These are phyloP conservation scores for Pestalotiopsis sp. DNA, from an alignment of 2,329 filamentous ascomycete genomes.

Conservation along the genomic window DNA sequence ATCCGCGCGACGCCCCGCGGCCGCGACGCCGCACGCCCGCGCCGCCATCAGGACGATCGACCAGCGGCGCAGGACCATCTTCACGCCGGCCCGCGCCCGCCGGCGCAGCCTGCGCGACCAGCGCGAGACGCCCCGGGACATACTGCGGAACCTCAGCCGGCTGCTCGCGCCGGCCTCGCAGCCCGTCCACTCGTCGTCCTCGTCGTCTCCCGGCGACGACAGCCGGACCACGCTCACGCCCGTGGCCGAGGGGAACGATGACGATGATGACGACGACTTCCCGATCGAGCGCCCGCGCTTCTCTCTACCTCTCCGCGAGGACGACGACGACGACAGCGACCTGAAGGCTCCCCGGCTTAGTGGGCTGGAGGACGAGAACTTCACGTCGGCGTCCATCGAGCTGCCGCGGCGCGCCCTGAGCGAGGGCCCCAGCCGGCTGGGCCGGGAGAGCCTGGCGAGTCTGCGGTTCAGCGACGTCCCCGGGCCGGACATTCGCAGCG, in stretches of 20 bases:
- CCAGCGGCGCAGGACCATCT: slow-evolving; percentile 58
- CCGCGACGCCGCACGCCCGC: slow-evolving; percentile 62
- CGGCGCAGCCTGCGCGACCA: slow-evolving; percentile 61
- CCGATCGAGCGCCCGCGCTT: slow-evolving; percentile 54
- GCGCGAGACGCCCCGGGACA: slow-evolving; percentile 37
- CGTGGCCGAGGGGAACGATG: slow-evolving; percentile 45
- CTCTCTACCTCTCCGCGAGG: slow-evolving; percentile 56
- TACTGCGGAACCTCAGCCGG: slow-evolving; percentile 53
- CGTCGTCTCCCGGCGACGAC: slow-evolving; percentile 27
- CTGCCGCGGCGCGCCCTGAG: slow-evolving; percentile 54
- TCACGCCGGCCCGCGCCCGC: slow-evolving; percentile 61
- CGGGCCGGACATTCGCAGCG: slow-evolving; percentile 37
- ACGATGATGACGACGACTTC: slow-evolving; percentile 54
- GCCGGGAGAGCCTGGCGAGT: slow-evolving; percentile 51
- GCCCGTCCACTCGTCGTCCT: slow-evolving; percentile 48
- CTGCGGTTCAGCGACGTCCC: slow-evolving; percentile 54
- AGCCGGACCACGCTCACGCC: slow-evolving; percentile 27
- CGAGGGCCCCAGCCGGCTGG: slow-evolving; percentile 50
- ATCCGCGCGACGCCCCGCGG: slow-evolving; percentile 45
- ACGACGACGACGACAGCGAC: slow-evolving; percentile 47
- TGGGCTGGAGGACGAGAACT: slow-evolving; percentile 60
- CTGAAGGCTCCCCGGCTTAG: slow-evolving; percentile 56
- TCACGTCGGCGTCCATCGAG: slow-evolving; percentile 62
- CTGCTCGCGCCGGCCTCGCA: slow-evolving; percentile 53
- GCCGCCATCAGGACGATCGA: slow-evolving; percentile 62